Evolutionary conservation across 2,329 filamentous ascomycete species (phyloP).

Genomic region (Blastomyces parvus): DNA sequence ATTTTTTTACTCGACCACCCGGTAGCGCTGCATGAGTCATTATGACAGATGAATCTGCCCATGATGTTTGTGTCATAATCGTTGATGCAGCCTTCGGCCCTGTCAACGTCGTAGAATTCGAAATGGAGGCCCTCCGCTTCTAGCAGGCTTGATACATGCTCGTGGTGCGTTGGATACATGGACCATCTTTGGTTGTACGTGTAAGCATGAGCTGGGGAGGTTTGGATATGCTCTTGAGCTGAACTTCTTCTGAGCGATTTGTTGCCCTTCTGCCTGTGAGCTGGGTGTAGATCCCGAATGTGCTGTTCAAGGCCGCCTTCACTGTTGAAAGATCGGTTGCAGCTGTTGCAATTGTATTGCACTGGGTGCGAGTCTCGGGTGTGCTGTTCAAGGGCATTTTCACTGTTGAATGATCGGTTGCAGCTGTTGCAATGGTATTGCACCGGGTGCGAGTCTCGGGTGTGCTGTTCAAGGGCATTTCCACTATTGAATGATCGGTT

Average conservation of each 20-base stretch:
- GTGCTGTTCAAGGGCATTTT: not conserved
- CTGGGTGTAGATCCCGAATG: not conserved
- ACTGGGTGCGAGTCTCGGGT: not conserved
- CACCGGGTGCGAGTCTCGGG: not conserved
- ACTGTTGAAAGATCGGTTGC: not conserved
- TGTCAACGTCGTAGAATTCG: constrained; percentile 25
- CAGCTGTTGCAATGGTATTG: not conserved
- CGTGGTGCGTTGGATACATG: constrained; percentile 27
- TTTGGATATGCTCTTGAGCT: not conserved
- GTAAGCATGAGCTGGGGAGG: not conserved
- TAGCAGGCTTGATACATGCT: constrained; percentile 25
- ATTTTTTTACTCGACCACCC: constrained; percentile 37
- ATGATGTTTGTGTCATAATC: constrained; percentile 36
- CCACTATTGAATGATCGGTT: not conserved
- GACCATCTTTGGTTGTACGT: constrained; percentile 20
- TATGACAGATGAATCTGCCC: constrained; percentile 34
- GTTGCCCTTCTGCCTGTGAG: too few species aligned
- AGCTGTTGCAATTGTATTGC: not conserved
- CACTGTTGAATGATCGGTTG: not conserved
- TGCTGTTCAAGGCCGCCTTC: not conserved
- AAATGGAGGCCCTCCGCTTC: constrained; percentile 24
- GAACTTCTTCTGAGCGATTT: too few species aligned
- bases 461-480: not conserved
- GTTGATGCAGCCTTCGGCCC: constrained; percentile 19
- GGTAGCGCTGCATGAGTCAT: constrained; percentile 21